These are phyloP conservation scores for Elsinoe fawcettii DNA, from an alignment of 2,329 filamentous ascomycete genomes.

Conservation along the genomic window DNA sequence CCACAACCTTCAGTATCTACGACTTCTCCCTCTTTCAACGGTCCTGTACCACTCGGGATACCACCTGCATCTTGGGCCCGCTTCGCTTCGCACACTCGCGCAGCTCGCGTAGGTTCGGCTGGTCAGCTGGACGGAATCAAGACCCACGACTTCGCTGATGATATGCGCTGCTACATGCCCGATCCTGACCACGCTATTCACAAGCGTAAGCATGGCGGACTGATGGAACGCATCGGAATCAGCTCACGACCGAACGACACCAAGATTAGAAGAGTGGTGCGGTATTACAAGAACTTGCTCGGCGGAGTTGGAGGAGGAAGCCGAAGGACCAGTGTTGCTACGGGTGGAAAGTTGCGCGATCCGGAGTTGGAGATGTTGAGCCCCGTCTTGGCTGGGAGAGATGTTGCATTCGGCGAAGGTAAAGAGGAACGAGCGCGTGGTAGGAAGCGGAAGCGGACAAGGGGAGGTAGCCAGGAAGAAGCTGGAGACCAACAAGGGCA, in stretches of 20 bases:
- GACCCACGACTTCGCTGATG: slow-evolving; percentile 36
- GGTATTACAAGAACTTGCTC: slow-evolving; percentile 39
- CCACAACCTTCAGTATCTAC: neutral
- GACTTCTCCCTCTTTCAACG: neutral
- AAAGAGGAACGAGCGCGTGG: neutral
- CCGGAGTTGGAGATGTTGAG: slow-evolving; percentile 43
- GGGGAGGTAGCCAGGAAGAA: neutral
- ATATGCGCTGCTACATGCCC: slow-evolving; percentile 12
- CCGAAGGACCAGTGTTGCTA: slow-evolving; percentile 37
- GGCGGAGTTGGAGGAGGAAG: slow-evolving; percentile 37
- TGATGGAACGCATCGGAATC: neutral
- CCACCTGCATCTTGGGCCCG: slow-evolving; percentile 35
- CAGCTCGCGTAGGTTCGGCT: slow-evolving; percentile 34
- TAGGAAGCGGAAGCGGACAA: neutral
- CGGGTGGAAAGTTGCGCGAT: slow-evolving; percentile 36
- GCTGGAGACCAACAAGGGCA: neutral
- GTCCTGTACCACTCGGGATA: slow-evolving; percentile 20
- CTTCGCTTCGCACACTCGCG: slow-evolving; percentile 41
- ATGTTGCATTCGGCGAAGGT: neutral
- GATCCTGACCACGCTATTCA: neutral
- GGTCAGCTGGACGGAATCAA: slow-evolving; percentile 32
- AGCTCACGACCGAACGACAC: neutral
- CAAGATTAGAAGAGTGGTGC: slow-evolving; percentile 14
- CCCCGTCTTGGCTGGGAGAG: slow-evolving; percentile 24
- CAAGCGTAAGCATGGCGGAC: neutral